Evolutionary conservation across 1,284 basidiomycete species (phyloP).

Genomic region (Ceraceosorus bombacis): DNA sequence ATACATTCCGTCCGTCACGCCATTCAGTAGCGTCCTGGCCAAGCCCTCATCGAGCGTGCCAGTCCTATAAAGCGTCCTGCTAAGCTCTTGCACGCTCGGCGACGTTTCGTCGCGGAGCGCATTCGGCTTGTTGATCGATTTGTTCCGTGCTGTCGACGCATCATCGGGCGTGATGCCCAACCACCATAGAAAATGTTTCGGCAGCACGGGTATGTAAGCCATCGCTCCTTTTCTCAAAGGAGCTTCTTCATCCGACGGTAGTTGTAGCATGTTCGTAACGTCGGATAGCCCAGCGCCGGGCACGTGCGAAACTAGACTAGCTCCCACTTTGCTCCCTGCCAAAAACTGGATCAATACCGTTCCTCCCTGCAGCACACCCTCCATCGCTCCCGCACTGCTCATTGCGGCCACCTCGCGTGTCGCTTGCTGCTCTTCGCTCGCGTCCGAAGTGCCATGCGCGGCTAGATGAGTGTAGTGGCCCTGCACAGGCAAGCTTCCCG

Average conservation of each 20-base stretch:
- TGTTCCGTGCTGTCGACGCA: background rate
- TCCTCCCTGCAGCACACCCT: slow-evolving; percentile 23
- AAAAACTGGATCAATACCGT: slow-evolving; percentile 37
- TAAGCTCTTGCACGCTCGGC: background rate
- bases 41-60: background rate
- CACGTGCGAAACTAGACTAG: slow-evolving; percentile 17
- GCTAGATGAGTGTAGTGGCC: slow-evolving; percentile 35
- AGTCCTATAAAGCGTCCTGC: background rate
- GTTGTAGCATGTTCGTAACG: background rate
- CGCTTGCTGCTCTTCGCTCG: background rate
- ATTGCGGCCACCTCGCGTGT: background rate
- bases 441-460: slow-evolving; percentile 13
- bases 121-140: too few relatives aligned
- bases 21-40: slow-evolving; percentile 3
- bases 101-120: too few relatives aligned
- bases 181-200: slow-evolving; percentile 25
- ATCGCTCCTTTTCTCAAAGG: slow-evolving; percentile 7
- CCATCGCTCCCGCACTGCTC: background rate
- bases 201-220: slow-evolving; percentile 25
- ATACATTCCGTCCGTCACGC: background rate
- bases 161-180: slow-evolving; percentile 15
- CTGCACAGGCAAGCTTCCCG: slow-evolving; percentile 23
- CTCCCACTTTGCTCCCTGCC: slow-evolving; percentile 23
- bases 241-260: background rate
- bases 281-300: too few relatives aligned